A percentile compares a stretch with the other conserved stretches of the same genome.
These are phyloP conservation scores for Immersiporthe knoxdaviesiana DNA, from an alignment of 2,329 filamentous ascomycete species.

Conservation along the genomic window DNA sequence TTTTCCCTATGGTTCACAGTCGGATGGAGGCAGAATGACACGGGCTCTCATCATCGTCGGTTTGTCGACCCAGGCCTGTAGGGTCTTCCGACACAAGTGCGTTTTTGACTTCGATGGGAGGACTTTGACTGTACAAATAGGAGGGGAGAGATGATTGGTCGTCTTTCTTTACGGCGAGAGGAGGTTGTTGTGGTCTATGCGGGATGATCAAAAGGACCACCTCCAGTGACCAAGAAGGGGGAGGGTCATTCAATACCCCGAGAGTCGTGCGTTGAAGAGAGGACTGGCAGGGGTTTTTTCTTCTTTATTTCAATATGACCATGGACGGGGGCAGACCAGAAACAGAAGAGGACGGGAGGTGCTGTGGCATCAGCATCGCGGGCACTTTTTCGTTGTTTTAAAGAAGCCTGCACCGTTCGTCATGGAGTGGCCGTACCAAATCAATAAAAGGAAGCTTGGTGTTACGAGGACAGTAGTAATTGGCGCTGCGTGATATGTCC, in stretches of 20 bases:
- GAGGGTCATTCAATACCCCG: conserved; percentile 23
- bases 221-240: conserved; percentile 14
- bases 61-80: neutral
- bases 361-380: conserved; percentile 12
- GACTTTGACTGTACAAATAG: neutral
- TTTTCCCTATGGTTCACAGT: neutral
- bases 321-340: conserved; percentile 11
- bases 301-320: conserved; percentile 7
- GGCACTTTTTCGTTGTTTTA: conserved; percentile 1
- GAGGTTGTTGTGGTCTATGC: neutral
- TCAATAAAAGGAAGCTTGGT: neutral
- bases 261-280: conserved; percentile 5
- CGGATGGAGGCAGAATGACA: conserved; percentile 2
- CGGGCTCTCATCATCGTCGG: neutral
- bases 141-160: neutral
- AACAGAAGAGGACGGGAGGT: neutral
- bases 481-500: neutral
- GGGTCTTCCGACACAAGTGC: neutral
- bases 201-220: conserved; percentile 1
- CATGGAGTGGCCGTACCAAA: neutral
- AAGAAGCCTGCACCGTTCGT: conserved; percentile 9
- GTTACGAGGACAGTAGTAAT: neutral
- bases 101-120: neutral
- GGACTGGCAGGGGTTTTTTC: conserved; percentile 10
- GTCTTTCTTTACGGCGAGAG: neutral